Conservation (phyloP, 768 basidiomycete genomes). For the Pleurotus djamor region DNA sequence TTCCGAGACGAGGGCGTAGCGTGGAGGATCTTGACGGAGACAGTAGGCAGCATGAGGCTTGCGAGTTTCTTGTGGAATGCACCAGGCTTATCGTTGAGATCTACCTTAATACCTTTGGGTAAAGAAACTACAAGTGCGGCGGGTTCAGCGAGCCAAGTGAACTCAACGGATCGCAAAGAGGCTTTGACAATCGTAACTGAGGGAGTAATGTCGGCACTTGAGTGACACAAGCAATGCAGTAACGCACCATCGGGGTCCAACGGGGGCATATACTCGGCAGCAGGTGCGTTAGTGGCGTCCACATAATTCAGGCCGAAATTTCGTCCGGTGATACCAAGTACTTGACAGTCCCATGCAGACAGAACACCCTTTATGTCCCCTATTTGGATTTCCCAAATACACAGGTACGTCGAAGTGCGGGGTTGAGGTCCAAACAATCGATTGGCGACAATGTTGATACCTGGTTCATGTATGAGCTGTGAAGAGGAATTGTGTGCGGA, state of each 20-base stretch:
- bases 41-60: slow-evolving; percentile 53
- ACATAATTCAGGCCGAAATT: slow-evolving; percentile 69
- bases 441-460: slow-evolving; percentile 77
- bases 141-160: slow-evolving; percentile 50
- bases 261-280: slow-evolving; percentile 57
- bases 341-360: slow-evolving; percentile 49
- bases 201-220: slow-evolving; percentile 6
- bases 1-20: slow-evolving; percentile 32
- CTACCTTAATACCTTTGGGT: slow-evolving; percentile 58
- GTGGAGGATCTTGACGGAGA: slow-evolving; percentile 49
- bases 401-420: slow-evolving; percentile 80
- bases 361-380: slow-evolving; percentile 59
- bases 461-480: slow-evolving; percentile 30
- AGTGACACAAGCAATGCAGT: background rate
- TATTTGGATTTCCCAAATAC: slow-evolving; percentile 88
- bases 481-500: background rate
- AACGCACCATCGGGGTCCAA: slow-evolving; percentile 76
- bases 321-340: slow-evolving; percentile 49
- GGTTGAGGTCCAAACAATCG: slow-evolving; percentile 91
- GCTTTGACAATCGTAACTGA: slow-evolving; percentile 86
- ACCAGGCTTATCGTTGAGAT: slow-evolving; percentile 77
- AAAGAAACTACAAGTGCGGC: slow-evolving; percentile 56
- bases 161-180: slow-evolving; percentile 48
- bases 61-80: slow-evolving; percentile 62
- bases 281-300: slow-evolving; percentile 81